Evolutionary conservation across 2,329 filamentous ascomycete genomes (phyloP), one percentile per base, ranked within the genome.

Genomic region (Diplodia seriata): DNA sequence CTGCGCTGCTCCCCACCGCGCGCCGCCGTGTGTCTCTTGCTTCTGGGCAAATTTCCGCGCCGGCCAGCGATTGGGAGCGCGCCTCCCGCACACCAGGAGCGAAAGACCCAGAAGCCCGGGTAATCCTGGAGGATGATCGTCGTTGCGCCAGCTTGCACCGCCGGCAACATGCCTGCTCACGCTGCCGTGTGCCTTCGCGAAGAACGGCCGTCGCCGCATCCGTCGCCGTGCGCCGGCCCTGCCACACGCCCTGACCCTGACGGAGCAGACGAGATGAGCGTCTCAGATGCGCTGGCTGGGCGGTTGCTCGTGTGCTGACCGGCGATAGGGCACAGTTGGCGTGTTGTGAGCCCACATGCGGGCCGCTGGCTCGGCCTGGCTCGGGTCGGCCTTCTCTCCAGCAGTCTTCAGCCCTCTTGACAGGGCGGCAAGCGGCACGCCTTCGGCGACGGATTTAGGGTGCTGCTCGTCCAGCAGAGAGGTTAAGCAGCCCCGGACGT

Each of bases 81-180:
- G 57, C 57, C 57, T 62, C 57, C 57, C 57, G 57, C 57, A 62
- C 23, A 18, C 31, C 43, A 33, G 31, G 11, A 53, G 40, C 23
- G 61, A 51, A 51, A 64, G 36, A 23, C 33, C 62, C 62, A 65
- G 18, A n/a, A 55, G 47, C 62, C 62, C 47, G 47, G 61, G 47
- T 38, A 38, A 38, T 65, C 62, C 62, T 65, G 62, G 62, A 65
- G 62, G 62, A 65, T 65, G 62, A 65, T 65, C 62, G 49, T 23
- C 62, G 50, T 65, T 50, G 62, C 40, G 57, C 40, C 40, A 49
- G 54, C 47, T 33, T 51, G 59, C 23, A 43, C 33, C 29, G 59
- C 40, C 26, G 59, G 47, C 40, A 50, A 50, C 29, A 49, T 51
- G 59, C 59, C 59, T 63, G 59, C 43, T 36, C 18, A 11, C 23